phyloP scores from a whole-genome alignment of 2,329 filamentous ascomycete species.

The Calonectria ilicicola region DNA sequence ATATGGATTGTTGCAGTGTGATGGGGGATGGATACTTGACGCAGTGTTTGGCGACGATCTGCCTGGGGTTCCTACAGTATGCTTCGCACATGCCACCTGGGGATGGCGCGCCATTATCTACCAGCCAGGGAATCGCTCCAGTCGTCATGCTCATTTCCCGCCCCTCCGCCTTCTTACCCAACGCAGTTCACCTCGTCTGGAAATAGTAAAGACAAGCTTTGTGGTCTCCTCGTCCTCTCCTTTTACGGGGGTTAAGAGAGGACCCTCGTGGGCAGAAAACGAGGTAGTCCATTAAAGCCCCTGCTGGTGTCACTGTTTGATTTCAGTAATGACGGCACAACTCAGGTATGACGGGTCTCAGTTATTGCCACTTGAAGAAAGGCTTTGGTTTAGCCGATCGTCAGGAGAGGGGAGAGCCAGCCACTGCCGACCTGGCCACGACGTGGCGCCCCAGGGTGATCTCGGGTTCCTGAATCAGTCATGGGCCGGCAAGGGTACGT shows the following conservation, averaged over 20 bases:
- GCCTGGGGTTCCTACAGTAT: constrained; percentile 32
- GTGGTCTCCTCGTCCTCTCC: constrained; percentile 20
- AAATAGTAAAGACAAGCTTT: constrained; percentile 14
- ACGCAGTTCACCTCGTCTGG: neutral
- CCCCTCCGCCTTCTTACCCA: constrained; percentile 8
- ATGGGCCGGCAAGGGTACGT: neutral
- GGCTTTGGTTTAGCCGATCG: constrained; percentile 29
- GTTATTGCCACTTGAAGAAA: constrained; percentile 26
- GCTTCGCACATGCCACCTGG: constrained; percentile 25
- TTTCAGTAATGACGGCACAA: constrained; percentile 22
- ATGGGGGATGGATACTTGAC: neutral
- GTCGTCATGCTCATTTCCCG: constrained; percentile 40
- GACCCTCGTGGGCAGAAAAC: constrained; percentile 13
- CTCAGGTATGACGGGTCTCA: neutral
- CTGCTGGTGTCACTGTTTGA: constrained; percentile 10
- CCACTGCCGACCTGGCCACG: constrained; percentile 32
- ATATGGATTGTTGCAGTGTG: neutral
- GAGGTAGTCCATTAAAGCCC: constrained; percentile 16
- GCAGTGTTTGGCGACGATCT: constrained; percentile 34
- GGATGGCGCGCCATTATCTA: constrained; percentile 32
- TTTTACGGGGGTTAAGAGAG: constrained; percentile 32
- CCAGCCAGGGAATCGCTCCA: constrained; percentile 17
- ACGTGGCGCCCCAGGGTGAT: constrained; percentile 26
- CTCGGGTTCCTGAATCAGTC: constrained; percentile 9
- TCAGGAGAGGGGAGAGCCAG: constrained; percentile 40